These are phyloP conservation scores for Noccaea bulbosa DNA, from an alignment of 345 rosid genomes.

Conservation along the genomic window DNA sequence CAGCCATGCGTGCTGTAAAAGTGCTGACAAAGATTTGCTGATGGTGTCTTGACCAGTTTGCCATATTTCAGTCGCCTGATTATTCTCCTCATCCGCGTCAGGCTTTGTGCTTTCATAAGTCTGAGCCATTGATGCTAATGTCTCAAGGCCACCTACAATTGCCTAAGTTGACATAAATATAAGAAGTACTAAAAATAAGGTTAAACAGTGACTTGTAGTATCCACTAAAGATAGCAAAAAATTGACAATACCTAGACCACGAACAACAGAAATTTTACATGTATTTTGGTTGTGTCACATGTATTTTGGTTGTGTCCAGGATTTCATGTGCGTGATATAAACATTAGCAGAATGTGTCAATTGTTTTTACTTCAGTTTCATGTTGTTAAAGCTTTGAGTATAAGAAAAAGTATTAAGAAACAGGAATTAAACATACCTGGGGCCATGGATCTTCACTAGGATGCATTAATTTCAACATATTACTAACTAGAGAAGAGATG, in stretches of 20 bases:
- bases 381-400: slow-evolving; percentile 16
- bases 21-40: slow-evolving; percentile 64
- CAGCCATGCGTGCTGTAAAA: slow-evolving; percentile 84
- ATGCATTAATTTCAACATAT: slow-evolving; percentile 54
- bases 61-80: slow-evolving; percentile 54
- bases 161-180: slow-evolving; percentile 52
- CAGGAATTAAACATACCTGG: slow-evolving; percentile 56
- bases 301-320: slow-evolving; percentile 13
- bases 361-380: slow-evolving; percentile 18
- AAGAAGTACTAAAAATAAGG: slow-evolving; percentile 4
- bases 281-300: slow-evolving; percentile 7
- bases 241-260: slow-evolving; percentile 9
- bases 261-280: slow-evolving; percentile 14
- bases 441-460: slow-evolving; percentile 66
- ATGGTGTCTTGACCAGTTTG: slow-evolving; percentile 60
- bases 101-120: slow-evolving; percentile 66
- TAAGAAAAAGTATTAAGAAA: neutral
- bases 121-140: slow-evolving; percentile 68
- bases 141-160: slow-evolving; percentile 67
- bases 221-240: slow-evolving; percentile 2
- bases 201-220: slow-evolving; percentile 9
- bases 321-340: slow-evolving; percentile 26
- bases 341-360: slow-evolving; percentile 14
- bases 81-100: slow-evolving; percentile 53
- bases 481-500: slow-evolving; percentile 58